phyloP scores from a whole-genome alignment of 352 stramenopile species.

The Halophytophthora polymorphica region DNA sequence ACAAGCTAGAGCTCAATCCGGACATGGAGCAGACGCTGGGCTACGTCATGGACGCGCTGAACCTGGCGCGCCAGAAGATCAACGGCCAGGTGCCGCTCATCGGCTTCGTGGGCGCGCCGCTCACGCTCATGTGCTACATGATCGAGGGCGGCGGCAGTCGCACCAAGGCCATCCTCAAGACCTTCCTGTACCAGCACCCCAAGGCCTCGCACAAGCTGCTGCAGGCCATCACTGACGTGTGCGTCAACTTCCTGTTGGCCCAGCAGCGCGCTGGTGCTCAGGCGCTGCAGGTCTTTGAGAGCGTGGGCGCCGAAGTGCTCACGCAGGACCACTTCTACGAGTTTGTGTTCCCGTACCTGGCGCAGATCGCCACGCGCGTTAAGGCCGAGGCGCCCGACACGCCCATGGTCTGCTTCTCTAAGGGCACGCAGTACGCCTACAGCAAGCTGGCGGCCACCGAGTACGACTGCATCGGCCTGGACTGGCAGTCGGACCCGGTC shows the following conservation, averaged over 20 bases:
- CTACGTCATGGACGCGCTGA: conserved; percentile 95
- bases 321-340: conserved; percentile 94
- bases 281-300: conserved; percentile 97
- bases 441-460: conserved; percentile 63
- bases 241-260: conserved; percentile 94
- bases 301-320: conserved; percentile 93
- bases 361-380: conserved; percentile 74
- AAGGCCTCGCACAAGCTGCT: conserved; percentile 90
- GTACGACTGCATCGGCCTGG: conserved; percentile 95
- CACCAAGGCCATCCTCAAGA: conserved; percentile 92
- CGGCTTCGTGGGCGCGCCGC: conserved; percentile 96
- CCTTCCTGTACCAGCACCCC: conserved; percentile 94
- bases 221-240: conserved; percentile 92
- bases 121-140: conserved; percentile 99
- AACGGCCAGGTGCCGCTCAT: conserved; percentile 95
- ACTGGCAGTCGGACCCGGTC: conserved; percentile 93
- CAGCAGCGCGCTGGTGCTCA: conserved; percentile 93
- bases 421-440: conserved; percentile 82
- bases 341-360: conserved; percentile 92
- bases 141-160: conserved; percentile 95
- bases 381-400: conserved; percentile 64
- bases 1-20: conserved; percentile 85
- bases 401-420: conserved; percentile 84
- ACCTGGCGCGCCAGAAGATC: conserved; percentile 90
- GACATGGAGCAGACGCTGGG: conserved; percentile 93